Evolutionary conservation across 1,284 basidiomycete species (phyloP).

Genomic region (Fistulina hepatica): DNA sequence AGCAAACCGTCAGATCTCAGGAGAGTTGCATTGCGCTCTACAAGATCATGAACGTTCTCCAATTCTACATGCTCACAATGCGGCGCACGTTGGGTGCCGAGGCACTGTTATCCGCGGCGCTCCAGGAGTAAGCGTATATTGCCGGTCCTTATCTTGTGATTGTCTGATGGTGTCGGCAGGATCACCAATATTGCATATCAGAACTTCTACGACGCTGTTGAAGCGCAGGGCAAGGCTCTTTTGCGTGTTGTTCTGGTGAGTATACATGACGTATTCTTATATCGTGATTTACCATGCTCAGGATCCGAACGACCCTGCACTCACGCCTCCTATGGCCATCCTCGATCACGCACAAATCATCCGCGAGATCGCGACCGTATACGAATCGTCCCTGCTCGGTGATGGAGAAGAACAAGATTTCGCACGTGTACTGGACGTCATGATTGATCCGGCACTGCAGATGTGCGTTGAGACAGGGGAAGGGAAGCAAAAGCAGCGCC

Average conservation of each 20-base stretch:
- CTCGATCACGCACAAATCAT: constrained; percentile 77
- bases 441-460: constrained; percentile 73
- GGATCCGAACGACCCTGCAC: constrained; percentile 47
- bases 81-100: constrained; percentile 77
- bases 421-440: constrained; percentile 62
- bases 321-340: constrained; percentile 68
- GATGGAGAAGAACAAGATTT: constrained; percentile 45
- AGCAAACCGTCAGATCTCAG: constrained; percentile 87
- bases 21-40: constrained; percentile 89
- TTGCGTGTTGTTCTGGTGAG: constrained; percentile 62
- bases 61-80: constrained; percentile 94
- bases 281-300: constrained; percentile 27
- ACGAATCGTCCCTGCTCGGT: constrained; percentile 69
- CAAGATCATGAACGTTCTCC: constrained; percentile 86
- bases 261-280: constrained; percentile 7
- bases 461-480: constrained; percentile 65
- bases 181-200: constrained; percentile 73
- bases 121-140: constrained; percentile 60
- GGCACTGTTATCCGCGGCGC: constrained; percentile 64
- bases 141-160: too few relatives aligned
- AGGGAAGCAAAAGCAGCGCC: constrained; percentile 44
- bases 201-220: constrained; percentile 78
- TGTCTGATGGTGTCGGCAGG: constrained; percentile 29
- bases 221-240: constrained; percentile 69
- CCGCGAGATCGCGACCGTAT: constrained; percentile 81